Evolutionary conservation across 2,329 filamentous ascomycete species (phyloP), one percentile per base, ranked within the genome.

Genomic region (Hymenoscyphus scutula): DNA sequence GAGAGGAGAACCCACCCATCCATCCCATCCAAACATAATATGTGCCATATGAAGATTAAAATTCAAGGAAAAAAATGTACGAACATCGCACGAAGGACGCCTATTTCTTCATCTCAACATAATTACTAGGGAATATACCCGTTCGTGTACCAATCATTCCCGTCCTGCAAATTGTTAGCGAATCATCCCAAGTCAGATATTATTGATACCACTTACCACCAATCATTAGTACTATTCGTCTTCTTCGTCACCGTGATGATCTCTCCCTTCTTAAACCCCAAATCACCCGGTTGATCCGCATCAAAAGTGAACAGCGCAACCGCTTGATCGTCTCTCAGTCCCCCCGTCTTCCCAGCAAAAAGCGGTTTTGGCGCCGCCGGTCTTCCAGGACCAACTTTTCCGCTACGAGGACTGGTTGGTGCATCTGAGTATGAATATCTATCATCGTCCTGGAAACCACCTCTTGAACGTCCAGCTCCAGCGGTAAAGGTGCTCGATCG

Each of bases 201-300:
- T 6, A 8, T 8, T 11, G 2, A 5, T n/a, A 37, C n/a, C n/a
- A 84, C 86, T 70, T 81, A 89, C 87, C 94, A 98, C 94, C 94
- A 98, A 76, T 98, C 94, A 62, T 92, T 93, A 63, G 91, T 90
- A 70, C 90, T 97, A 4, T 98, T 91, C 5, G 94, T 98, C 77
- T 90, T 90, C 81, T 99, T 97, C 62, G 96, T 76, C 62, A 99
- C 92, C 0, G 92, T 97, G 68, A 99, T 97, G 62, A 98, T 77
- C 32, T 99, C 95, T 23, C 95, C 95, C 82, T 99, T 99, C 80
- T 96, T 97, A 78, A 99, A 99, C 0, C 89, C 91, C 62, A 98
- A 76, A 75, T 99, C 94, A 4, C 94, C 94, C 0, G 92, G 87
- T 76, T 97, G 93, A 72, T 97, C 94, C 0, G 92, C 89, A 66